Evolutionary conservation across 192 early-diverging fungal genomes (phyloP).

Genomic region (Spizellomyces punctatus): DNA sequence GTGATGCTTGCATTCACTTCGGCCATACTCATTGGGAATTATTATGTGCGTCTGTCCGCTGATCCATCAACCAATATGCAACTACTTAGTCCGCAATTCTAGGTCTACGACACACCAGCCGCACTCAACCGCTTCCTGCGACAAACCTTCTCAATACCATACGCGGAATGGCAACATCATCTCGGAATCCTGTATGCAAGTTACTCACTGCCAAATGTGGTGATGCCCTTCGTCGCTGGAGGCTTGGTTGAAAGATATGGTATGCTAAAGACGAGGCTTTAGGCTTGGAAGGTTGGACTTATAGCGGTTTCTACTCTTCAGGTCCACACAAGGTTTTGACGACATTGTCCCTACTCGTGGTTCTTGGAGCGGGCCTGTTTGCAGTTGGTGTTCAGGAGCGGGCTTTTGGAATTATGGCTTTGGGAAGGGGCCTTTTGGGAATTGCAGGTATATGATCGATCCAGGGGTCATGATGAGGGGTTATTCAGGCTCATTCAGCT

Average conservation of each 20-base stretch:
- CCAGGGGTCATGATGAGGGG: conserved; percentile 43
- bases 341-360: conserved; percentile 37
- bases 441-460: conserved; percentile 51
- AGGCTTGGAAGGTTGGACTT: no score
- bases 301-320: conserved; percentile 21
- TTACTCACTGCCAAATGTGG: conserved; percentile 64
- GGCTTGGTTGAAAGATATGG: conserved; percentile 31
- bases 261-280: no score
- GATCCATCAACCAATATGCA: background rate
- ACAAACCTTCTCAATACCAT: background rate
- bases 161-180: conserved; percentile 28
- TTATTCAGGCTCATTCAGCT: background rate
- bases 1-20: conserved; percentile 4
- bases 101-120: conserved; percentile 7
- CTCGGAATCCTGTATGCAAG: conserved; percentile 52
- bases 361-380: conserved; percentile 54
- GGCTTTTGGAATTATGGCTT: conserved; percentile 34
- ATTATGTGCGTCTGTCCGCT: background rate
- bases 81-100: background rate
- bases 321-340: conserved; percentile 46
- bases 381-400: conserved; percentile 43
- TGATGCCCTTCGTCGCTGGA: conserved; percentile 61
- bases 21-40: conserved; percentile 7
- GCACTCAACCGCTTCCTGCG: conserved; percentile 1
- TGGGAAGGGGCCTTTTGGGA: conserved; percentile 60